phyloP scores from a whole-genome alignment of 495 filamentous ascomycete genomes.

The Xylaria venustula region DNA sequence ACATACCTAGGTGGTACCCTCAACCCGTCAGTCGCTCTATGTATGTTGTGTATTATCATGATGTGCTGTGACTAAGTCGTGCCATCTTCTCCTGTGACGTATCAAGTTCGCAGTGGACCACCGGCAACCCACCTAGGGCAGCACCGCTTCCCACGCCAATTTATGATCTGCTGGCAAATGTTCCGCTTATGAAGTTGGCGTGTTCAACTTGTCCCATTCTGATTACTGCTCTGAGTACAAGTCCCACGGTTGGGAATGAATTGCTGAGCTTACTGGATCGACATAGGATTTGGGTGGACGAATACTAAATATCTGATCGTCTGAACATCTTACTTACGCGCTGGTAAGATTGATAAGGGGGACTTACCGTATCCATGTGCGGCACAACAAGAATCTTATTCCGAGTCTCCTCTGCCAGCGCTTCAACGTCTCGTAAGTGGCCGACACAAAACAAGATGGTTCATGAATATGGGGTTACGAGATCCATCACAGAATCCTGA shows the following conservation, averaged over 20 bases:
- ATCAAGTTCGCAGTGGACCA: neutral
- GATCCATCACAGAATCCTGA: neutral
- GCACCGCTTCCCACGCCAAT: neutral
- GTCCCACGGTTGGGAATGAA: neutral
- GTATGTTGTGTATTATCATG: no score
- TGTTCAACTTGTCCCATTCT: neutral
- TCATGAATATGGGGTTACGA: neutral
- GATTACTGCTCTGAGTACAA: neutral
- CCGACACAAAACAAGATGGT: neutral
- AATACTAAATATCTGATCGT: no score
- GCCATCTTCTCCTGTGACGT: conserved; percentile 7
- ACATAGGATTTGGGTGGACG: neutral
- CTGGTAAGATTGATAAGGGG: no score
- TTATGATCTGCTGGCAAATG: neutral
- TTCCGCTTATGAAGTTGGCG: neutral
- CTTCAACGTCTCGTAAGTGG: no score
- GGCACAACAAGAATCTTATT: no score
- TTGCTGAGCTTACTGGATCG: neutral
- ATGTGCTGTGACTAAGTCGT: no score
- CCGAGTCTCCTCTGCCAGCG: no score
- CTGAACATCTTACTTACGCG: no score
- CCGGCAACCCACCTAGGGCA: no score
- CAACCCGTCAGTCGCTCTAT: no score
- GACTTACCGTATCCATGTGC: no score
- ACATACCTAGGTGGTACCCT: no score